These are phyloP conservation scores for Thalassiosira mediterranea DNA, from an alignment of 352 stramenopile species.

Conservation along the genomic window DNA sequence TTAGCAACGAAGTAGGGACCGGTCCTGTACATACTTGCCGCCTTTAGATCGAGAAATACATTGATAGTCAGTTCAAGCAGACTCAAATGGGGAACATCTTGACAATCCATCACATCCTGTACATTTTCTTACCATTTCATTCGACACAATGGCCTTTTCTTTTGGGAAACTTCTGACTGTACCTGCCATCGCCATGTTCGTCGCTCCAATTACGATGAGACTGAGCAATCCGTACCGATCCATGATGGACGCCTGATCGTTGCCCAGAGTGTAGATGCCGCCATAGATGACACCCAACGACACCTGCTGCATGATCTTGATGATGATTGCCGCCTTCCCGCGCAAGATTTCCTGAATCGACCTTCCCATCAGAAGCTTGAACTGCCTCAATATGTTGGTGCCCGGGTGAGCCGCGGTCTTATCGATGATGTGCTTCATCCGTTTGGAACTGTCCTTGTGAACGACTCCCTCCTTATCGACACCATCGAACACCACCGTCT, in stretches of 20 bases:
- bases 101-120: background rate
- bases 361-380: constrained; percentile 58
- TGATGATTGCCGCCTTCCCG: constrained; percentile 77
- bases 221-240: constrained; percentile 83
- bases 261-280: constrained; percentile 76
- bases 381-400: constrained; percentile 33
- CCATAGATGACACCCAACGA: constrained; percentile 80
- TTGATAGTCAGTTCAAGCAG: background rate
- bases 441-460: too few relatives aligned
- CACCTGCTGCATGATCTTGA: constrained; percentile 81
- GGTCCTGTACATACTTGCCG: constrained; percentile 73
- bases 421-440: too few relatives aligned
- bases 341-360: constrained; percentile 68
- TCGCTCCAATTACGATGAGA: constrained; percentile 80
- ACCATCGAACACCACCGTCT: too few relatives aligned
- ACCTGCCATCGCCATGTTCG: constrained; percentile 81
- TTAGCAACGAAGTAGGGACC: constrained; percentile 85
- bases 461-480: too few relatives aligned
- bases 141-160: constrained; percentile 80
- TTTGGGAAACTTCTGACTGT: constrained; percentile 83
- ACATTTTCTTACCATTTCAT: constrained; percentile 48
- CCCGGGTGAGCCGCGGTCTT: background rate
- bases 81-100: too few relatives aligned
- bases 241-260: constrained; percentile 67
- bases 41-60: constrained; percentile 6